A percentile compares a stretch with the other conserved stretches of the same genome.
Evolutionary conservation across 2,329 filamentous ascomycete genomes (phyloP).

Genomic region (Dothideomycetes sp.): DNA sequence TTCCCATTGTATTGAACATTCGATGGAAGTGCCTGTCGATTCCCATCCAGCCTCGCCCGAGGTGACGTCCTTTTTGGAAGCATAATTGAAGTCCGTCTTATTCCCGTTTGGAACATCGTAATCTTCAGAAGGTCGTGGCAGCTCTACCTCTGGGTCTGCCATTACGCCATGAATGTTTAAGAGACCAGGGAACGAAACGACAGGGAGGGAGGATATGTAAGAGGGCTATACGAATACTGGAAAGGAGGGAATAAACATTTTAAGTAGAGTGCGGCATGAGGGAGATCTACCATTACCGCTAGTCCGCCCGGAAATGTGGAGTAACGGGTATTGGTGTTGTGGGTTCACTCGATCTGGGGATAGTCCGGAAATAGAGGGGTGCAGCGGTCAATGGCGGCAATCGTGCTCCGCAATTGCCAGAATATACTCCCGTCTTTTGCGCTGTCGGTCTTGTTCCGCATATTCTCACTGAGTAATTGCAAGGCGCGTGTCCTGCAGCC

Average conservation of each 20-base stretch:
- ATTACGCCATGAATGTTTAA: not conserved
- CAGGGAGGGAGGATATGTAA: not conserved
- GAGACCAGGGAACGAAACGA: too few species aligned
- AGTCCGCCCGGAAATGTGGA: too few species aligned
- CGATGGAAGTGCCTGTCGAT: not conserved
- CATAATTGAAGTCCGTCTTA: not conserved
- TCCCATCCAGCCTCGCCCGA: conserved; percentile 2
- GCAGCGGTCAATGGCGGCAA: too few species aligned
- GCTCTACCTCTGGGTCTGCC: conserved; percentile 5
- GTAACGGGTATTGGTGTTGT: not conserved
- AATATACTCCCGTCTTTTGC: not conserved
- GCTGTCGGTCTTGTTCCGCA: not conserved
- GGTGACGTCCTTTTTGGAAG: not conserved
- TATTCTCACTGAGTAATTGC: too few species aligned
- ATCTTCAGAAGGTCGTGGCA: not conserved
- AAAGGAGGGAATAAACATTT: too few species aligned
- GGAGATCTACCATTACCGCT: too few species aligned
- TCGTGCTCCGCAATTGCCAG: not conserved
- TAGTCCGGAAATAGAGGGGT: not conserved
- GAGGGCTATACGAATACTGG: not conserved
- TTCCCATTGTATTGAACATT: conserved; percentile 37
- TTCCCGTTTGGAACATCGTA: not conserved
- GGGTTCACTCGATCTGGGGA: too few species aligned
- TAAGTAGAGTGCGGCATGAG: too few species aligned
- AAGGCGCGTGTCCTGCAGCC: too few species aligned